Conservation (phyloP, 1,284 basidiomycete species). For the Gymnopus androsaceus region DNA sequence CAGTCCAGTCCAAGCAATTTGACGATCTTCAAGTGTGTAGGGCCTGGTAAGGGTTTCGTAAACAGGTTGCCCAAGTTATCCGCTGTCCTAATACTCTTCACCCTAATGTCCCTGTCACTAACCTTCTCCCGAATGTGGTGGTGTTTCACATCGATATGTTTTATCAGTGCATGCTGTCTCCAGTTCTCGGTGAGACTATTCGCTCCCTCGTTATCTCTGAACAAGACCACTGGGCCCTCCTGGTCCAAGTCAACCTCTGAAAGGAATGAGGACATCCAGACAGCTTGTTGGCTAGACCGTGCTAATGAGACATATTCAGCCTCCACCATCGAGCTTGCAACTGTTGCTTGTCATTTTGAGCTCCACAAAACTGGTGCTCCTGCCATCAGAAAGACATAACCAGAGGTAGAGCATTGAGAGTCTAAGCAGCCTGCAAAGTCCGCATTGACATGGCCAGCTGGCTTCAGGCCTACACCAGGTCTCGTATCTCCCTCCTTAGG, state of each 20-base stretch:
- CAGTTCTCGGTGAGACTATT: neutral
- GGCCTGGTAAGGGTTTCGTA: neutral
- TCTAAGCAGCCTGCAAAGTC: neutral
- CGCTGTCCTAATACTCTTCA: neutral
- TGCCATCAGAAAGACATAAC: constrained; percentile 33
- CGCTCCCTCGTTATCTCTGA: neutral
- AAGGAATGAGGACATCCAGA: constrained; percentile 31
- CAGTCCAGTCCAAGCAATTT: neutral
- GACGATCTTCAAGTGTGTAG: neutral
- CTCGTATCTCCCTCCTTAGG: too few relatives aligned
- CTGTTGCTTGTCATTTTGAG: too few relatives aligned
- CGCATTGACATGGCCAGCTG: constrained; percentile 28
- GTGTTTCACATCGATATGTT: constrained; percentile 9
- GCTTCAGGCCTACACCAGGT: constrained; percentile 15
- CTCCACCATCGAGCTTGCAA: too few relatives aligned
- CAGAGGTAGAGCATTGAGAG: constrained; percentile 26
- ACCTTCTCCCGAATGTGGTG: neutral
- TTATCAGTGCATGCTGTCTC: neutral
- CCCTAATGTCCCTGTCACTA: neutral
- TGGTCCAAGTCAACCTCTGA: constrained; percentile 33
- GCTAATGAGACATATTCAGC: too few relatives aligned
- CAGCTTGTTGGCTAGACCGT: constrained; percentile 33
- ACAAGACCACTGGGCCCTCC: neutral
- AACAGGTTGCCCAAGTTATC: neutral
- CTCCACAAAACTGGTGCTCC: constrained; percentile 33